A percentile compares a stretch with the other conserved stretches of the same genome.
Conservation (phyloP, 2,329 filamentous ascomycete species). For the Claviceps humidiphila region DNA sequence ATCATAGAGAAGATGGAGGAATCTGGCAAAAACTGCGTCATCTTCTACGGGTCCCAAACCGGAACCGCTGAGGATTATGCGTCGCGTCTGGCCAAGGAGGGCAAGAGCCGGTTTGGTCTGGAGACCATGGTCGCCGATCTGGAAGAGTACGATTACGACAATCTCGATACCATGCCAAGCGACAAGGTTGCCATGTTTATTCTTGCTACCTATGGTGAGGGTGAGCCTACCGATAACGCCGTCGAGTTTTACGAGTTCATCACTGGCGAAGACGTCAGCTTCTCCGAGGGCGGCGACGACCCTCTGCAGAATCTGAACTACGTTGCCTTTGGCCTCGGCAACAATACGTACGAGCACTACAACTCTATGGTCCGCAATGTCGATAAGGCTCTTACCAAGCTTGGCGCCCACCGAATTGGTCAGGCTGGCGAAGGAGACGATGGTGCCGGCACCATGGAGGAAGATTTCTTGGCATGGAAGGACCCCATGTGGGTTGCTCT, state of each 20-base stretch:
- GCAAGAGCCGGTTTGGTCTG: slow-evolving; percentile 86
- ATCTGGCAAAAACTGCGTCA: slow-evolving; percentile 88
- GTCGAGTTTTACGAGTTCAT: slow-evolving; percentile 99
- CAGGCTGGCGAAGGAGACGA: slow-evolving; percentile 91
- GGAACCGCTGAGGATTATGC: slow-evolving; percentile 98
- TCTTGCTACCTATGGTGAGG: slow-evolving; percentile 93
- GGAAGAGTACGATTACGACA: slow-evolving; percentile 96
- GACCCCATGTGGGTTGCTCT: slow-evolving; percentile 95
- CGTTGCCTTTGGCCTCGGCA: slow-evolving; percentile 89
- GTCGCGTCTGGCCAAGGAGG: slow-evolving; percentile 90
- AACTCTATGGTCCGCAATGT: slow-evolving; percentile 96
- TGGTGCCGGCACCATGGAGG: slow-evolving; percentile 97
- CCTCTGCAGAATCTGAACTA: slow-evolving; percentile 78
- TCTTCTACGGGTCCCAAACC: slow-evolving; percentile 98
- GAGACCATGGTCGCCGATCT: slow-evolving; percentile 98
- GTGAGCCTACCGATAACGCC: slow-evolving; percentile 95
- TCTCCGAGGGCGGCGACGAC: slow-evolving; percentile 61
- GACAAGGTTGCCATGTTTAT: slow-evolving; percentile 94
- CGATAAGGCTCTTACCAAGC: slow-evolving; percentile 63
- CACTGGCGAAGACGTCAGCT: slow-evolving; percentile 64
- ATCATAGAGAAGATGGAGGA: slow-evolving; percentile 95
- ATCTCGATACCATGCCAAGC: slow-evolving; percentile 72
- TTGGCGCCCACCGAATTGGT: slow-evolving; percentile 76
- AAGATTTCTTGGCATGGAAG: slow-evolving; percentile 98
- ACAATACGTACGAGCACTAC: slow-evolving; percentile 99